These are phyloP conservation scores for Xylaria sp. DNA, from an alignment of 2,329 filamentous ascomycete genomes.

Conservation along the genomic window DNA sequence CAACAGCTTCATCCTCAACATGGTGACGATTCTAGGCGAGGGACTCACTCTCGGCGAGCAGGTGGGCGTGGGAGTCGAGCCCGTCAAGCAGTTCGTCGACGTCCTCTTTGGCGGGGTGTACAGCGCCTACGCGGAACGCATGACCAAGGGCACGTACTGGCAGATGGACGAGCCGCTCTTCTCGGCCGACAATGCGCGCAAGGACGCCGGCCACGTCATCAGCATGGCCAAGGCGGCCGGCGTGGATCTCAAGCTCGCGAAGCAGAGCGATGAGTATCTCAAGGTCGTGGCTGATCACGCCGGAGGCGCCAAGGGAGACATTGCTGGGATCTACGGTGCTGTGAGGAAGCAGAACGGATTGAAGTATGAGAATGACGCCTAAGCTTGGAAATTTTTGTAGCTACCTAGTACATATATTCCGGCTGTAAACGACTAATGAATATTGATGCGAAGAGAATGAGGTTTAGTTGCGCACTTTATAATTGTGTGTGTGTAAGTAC, in stretches of 20 bases:
- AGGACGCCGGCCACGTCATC: slow-evolving; percentile 79
- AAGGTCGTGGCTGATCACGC: slow-evolving; percentile 68
- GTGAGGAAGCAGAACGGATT: slow-evolving; percentile 76
- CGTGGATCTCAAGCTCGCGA: slow-evolving; percentile 65
- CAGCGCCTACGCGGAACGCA: slow-evolving; percentile 73
- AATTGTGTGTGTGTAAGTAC: no score
- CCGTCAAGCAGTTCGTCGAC: slow-evolving; percentile 74
- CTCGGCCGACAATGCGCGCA: slow-evolving; percentile 79
- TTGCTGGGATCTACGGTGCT: slow-evolving; percentile 82
- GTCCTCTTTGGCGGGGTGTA: slow-evolving; percentile 78
- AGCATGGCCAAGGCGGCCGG: slow-evolving; percentile 68
- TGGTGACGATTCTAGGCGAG: slow-evolving; percentile 80
- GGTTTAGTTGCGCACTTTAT: no score
- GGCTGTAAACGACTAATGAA: neutral
- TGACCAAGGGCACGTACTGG: slow-evolving; percentile 78
- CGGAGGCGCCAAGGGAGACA: slow-evolving; percentile 73
- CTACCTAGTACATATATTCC: neutral
- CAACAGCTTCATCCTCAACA: slow-evolving; percentile 85
- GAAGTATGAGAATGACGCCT: slow-evolving; percentile 68
- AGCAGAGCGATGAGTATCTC: slow-evolving; percentile 73
- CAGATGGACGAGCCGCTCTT: slow-evolving; percentile 80
- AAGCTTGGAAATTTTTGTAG: neutral
- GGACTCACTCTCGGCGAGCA: slow-evolving; percentile 82
- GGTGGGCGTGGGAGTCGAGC: slow-evolving; percentile 72
- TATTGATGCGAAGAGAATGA: neutral